phyloP scores from a whole-genome alignment of 371 early-diverging fungal species.

The Apophysomyces sp. region DNA sequence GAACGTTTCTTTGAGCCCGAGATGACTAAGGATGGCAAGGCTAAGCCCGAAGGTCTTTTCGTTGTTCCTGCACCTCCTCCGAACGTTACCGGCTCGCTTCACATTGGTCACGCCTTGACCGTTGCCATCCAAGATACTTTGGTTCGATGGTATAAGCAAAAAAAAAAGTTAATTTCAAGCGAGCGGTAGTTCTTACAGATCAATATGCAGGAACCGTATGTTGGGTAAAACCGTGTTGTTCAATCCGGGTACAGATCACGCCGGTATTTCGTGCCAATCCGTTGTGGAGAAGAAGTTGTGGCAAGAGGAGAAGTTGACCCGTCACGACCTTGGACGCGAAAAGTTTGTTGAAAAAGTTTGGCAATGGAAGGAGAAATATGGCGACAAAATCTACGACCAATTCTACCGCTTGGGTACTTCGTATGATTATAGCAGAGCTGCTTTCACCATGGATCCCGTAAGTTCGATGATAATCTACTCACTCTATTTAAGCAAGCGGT shows the following conservation, averaged over 20 bases:
- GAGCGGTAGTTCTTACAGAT: not conserved
- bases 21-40: slow-evolving; percentile 71
- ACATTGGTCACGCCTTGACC: slow-evolving; percentile 99
- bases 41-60: slow-evolving; percentile 81
- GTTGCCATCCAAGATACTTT: slow-evolving; percentile 97
- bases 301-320: slow-evolving; percentile 78
- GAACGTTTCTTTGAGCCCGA: slow-evolving; percentile 92
- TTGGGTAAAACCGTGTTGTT: slow-evolving; percentile 94
- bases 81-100: slow-evolving; percentile 99
- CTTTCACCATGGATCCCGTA: slow-evolving; percentile 96
- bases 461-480: slow-evolving; percentile 6
- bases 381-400: slow-evolving; percentile 88
- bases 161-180: no score
- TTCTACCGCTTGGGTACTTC: slow-evolving; percentile 94
- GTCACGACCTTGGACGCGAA: slow-evolving; percentile 96
- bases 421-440: slow-evolving; percentile 92
- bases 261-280: slow-evolving; percentile 98
- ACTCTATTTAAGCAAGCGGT: not conserved
- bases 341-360: slow-evolving; percentile 90
- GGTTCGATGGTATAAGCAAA: slow-evolving; percentile 80
- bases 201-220: slow-evolving; percentile 86
- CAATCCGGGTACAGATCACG: slow-evolving; percentile 99
- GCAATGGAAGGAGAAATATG: slow-evolving; percentile 97
- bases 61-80: slow-evolving; percentile 98
- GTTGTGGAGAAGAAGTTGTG: slow-evolving; percentile 97